phyloP scores from a whole-genome alignment of 805 yeast species.

The Kurtzmaniella fragi region DNA sequence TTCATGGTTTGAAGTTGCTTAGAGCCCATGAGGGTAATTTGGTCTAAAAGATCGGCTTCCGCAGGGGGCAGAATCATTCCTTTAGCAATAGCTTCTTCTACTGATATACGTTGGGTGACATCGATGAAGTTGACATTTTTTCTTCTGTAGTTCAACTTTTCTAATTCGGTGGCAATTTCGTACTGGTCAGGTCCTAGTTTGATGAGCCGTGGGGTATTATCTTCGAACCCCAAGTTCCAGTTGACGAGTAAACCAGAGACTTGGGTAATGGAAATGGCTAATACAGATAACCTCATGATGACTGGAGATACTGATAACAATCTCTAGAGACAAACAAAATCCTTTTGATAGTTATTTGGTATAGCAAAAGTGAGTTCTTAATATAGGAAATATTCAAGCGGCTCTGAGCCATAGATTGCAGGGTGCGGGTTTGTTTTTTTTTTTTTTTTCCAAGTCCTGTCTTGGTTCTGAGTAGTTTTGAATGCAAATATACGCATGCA shows the following conservation, averaged over 20 bases:
- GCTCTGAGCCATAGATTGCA: too few relatives aligned
- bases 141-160: constrained; percentile 30
- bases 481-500: too few relatives aligned
- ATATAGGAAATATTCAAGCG: too few relatives aligned
- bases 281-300: background rate
- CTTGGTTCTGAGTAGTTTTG: too few relatives aligned
- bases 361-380: too few relatives aligned
- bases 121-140: constrained; percentile 58
- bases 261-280: too few relatives aligned
- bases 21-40: constrained; percentile 15
- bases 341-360: too few relatives aligned
- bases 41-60: constrained; percentile 7
- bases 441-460: too few relatives aligned
- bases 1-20: constrained; percentile 22
- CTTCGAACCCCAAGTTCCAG: background rate
- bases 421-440: too few relatives aligned
- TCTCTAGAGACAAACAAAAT: too few relatives aligned
- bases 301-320: too few relatives aligned
- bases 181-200: constrained; percentile 30
- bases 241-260: background rate
- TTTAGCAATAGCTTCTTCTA: constrained; percentile 27
- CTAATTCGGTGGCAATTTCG: constrained; percentile 29
- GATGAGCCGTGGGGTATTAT: constrained; percentile 17
- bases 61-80: constrained; percentile 17
- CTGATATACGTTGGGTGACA: constrained; percentile 46